A percentile compares a stretch with the other conserved stretches of the same genome.
These are phyloP conservation scores for Leptodermis oblonga DNA, from an alignment of 257 asterid species.

Conservation along the genomic window DNA sequence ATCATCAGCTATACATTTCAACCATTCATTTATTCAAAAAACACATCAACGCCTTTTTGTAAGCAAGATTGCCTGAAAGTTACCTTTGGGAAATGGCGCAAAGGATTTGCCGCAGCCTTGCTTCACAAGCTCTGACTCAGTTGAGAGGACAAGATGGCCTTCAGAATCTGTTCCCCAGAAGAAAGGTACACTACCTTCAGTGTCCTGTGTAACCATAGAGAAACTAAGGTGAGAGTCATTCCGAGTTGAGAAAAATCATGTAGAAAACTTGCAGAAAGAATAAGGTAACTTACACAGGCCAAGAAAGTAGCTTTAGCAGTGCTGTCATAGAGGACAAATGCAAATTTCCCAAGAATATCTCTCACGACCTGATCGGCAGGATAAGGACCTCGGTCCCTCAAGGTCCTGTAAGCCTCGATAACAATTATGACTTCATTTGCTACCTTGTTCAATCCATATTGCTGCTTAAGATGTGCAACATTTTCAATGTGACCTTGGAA, in stretches of 20 bases:
- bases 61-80: background rate
- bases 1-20: background rate
- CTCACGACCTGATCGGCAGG: conserved; percentile 94
- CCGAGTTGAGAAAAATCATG: background rate
- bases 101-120: conserved; percentile 87
- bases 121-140: conserved; percentile 68
- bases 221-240: background rate
- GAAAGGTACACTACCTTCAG: conserved; percentile 75
- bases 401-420: conserved; percentile 85
- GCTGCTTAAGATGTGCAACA: conserved; percentile 88
- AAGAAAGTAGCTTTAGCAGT: conserved; percentile 54
- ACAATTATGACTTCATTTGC: conserved; percentile 84
- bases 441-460: conserved; percentile 80
- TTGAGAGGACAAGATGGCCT: conserved; percentile 77
- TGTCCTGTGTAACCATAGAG: conserved; percentile 42
- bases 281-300: conserved; percentile 57
- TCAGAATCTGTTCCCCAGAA: conserved; percentile 92
- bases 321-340: conserved; percentile 67
- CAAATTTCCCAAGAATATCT: conserved; percentile 78
- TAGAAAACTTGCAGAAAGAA: background rate
- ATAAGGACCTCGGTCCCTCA: conserved; percentile 97
- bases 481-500: conserved; percentile 91
- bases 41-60: background rate
- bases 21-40: background rate
- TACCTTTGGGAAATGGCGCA: conserved; percentile 97